Base-by-base conservation (phyloP, 2,329 filamentous ascomycete species). In the Ilyonectria mors-panacis region DNA sequence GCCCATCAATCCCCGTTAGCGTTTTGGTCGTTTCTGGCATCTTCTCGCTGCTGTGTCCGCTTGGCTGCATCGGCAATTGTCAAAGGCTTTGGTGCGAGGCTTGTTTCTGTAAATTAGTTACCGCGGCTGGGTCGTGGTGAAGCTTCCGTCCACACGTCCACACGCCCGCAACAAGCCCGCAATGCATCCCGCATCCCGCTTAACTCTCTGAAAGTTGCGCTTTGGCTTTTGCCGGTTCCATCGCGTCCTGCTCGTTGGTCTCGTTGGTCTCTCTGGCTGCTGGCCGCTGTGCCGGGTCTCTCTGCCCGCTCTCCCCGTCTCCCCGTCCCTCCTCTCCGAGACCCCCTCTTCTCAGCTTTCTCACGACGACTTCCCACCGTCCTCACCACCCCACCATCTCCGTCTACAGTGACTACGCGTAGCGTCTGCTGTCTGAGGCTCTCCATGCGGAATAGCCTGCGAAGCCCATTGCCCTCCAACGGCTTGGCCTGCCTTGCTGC, bases 11-110 rank as follows among this genome's bases (percentile, higher is more conserved):
- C 47, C 58, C 17, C 10, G 35, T 58, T 60, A 33, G 30, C 12
- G 30, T 33, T 33, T 33, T 63, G 39, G 39, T 33, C 42, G 59
- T 39, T 42, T 23, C 21, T 23, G 21, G 21, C 21, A 4, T 26
- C 6, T 26, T 26, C 26, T 26, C 26, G 26, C 26, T 26, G 26
- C 26, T 6, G 26, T 26, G 26, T 26, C 26, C 26, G 4, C 26
- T 63, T 50, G 55, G 12, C 35, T 53, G 35, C 35, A 53, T 54
- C 48, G 48, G 33, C 26, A 55, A 42, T 55, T 48, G 59, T 30
- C 28, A 33, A n/a, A 5, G 4, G 26, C 26, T 26, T 26, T 26
- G 26, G 26, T 26, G 26, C 26, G 26, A 26, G 26, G 26, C 26
- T 26, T 26, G 26, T 26, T 26, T 26, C 26, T 26, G 26, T 26